phyloP scores from a whole-genome alignment of 2,329 filamentous ascomycete genomes.

The Cladophialophora carrionii region DNA sequence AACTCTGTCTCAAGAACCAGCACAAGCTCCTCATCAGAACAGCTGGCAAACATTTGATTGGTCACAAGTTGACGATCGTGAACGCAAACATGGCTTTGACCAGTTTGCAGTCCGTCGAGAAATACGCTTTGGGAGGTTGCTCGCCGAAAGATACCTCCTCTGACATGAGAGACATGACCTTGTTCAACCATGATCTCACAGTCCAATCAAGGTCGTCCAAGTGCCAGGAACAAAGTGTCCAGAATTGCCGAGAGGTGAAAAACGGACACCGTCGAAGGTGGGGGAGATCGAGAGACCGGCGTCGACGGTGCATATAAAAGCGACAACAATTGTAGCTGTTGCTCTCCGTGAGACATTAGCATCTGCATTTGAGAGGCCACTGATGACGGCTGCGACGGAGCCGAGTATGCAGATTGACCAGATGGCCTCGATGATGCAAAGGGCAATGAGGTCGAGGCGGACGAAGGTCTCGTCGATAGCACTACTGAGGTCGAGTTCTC shows the following conservation, averaged over 20 bases:
- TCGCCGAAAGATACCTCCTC: constrained; percentile 22
- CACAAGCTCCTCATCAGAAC: not conserved
- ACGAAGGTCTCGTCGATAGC: constrained; percentile 33
- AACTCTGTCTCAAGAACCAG: constrained; percentile 6
- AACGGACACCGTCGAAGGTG: constrained; percentile 29
- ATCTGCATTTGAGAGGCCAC: constrained; percentile 27
- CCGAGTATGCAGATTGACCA: constrained; percentile 29
- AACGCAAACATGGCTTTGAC: constrained; percentile 35
- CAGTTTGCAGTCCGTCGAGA: constrained; percentile 29
- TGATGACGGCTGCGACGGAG: constrained; percentile 28
- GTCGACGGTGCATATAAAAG: constrained; percentile 27
- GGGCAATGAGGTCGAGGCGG: constrained; percentile 26
- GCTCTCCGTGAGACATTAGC: constrained; percentile 24
- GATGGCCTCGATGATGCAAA: constrained; percentile 21
- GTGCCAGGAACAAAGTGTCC: constrained; percentile 27
- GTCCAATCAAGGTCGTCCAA: constrained; percentile 28
- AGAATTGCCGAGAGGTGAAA: constrained; percentile 25
- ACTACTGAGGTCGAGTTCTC: constrained; percentile 28
- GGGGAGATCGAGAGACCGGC: constrained; percentile 25
- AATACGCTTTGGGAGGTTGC: constrained; percentile 14
- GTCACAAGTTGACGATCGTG: constrained; percentile 33
- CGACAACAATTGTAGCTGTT: constrained; percentile 22
- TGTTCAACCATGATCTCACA: constrained; percentile 30
- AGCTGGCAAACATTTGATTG: not conserved
- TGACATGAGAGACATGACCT: constrained; percentile 25